Evolutionary conservation across 768 basidiomycete species (phyloP).

Genomic region (Lentinula lateritia): DNA sequence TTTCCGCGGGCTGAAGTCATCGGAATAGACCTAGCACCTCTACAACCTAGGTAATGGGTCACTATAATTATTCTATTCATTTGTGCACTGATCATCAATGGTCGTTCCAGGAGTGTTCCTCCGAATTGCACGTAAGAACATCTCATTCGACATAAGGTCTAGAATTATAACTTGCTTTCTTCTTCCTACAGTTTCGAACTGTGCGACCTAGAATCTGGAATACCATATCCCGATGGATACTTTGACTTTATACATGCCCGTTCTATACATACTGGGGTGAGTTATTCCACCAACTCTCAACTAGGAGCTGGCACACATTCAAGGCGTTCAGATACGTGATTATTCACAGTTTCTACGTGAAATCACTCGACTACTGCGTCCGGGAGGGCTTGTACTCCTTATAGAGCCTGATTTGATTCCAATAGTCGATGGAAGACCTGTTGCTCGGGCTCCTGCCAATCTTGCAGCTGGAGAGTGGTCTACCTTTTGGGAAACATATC

Average conservation of each 20-base stretch:
- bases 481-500: slow-evolving; percentile 58
- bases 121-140: slow-evolving; percentile 66
- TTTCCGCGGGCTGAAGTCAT: slow-evolving; percentile 63
- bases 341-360: slow-evolving; percentile 58
- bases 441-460: slow-evolving; percentile 19
- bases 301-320: background rate
- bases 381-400: slow-evolving; percentile 64
- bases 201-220: slow-evolving; percentile 56
- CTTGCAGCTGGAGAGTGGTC: slow-evolving; percentile 54
- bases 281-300: slow-evolving; percentile 19
- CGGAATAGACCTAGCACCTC: slow-evolving; percentile 67
- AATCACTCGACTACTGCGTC: slow-evolving; percentile 60
- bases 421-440: slow-evolving; percentile 30
- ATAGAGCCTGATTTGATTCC: slow-evolving; percentile 58
- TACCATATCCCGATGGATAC: slow-evolving; percentile 58
- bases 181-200: slow-evolving; percentile 52
- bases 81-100: background rate
- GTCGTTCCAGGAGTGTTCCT: slow-evolving; percentile 46
- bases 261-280: slow-evolving; percentile 61
- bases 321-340: slow-evolving; percentile 46
- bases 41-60: slow-evolving; percentile 55
- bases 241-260: slow-evolving; percentile 72
- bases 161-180: background rate
- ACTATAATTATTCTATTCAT: no score
- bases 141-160: slow-evolving; percentile 3